phyloP scores from a whole-genome alignment of 2,329 filamentous ascomycete genomes.

The Diaporthe citrichinensis region DNA sequence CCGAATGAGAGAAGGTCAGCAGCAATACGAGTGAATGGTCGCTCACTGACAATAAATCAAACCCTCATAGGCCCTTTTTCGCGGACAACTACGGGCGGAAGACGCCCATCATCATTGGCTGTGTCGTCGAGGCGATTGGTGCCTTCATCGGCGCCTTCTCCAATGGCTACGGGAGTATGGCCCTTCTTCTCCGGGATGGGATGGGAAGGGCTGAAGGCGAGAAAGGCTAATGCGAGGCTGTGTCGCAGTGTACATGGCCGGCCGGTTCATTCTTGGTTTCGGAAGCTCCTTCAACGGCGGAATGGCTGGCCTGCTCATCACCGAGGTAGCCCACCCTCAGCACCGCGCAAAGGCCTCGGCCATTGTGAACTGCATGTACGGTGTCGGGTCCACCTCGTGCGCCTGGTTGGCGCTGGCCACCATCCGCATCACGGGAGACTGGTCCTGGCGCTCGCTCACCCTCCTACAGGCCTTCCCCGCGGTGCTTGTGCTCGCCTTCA shows the following conservation, averaged over 20 bases:
- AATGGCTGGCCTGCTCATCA: slow-evolving; percentile 66
- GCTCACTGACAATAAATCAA: not conserved
- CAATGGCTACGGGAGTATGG: slow-evolving; percentile 60
- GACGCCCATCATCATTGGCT: slow-evolving; percentile 59
- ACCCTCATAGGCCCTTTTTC: slow-evolving; percentile 54
- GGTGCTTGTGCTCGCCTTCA: slow-evolving; percentile 71
- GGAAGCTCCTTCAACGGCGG: slow-evolving; percentile 61
- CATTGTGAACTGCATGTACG: slow-evolving; percentile 75
- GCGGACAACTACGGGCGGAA: slow-evolving; percentile 60
- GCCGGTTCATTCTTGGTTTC: slow-evolving; percentile 76
- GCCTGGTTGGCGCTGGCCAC: slow-evolving; percentile 27
- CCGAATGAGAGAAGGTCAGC: not conserved
- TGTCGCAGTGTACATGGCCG: slow-evolving; percentile 67
- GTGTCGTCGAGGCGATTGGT: slow-evolving; percentile 62
- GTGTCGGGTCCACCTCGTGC: slow-evolving; percentile 25
- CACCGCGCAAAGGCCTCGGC: slow-evolving; percentile 76
- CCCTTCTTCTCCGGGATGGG: not conserved
- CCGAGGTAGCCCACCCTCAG: slow-evolving; percentile 78
- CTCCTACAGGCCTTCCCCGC: slow-evolving; percentile 46
- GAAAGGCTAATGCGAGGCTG: slow-evolving; percentile 37
- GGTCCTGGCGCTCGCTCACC: slow-evolving; percentile 38
- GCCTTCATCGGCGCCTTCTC: slow-evolving; percentile 58
- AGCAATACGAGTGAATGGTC: not conserved
- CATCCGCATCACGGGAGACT: slow-evolving; percentile 8
- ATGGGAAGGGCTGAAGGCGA: not conserved